Conservation (phyloP, 345 rosid species). For the Citrus maxima region DNA sequence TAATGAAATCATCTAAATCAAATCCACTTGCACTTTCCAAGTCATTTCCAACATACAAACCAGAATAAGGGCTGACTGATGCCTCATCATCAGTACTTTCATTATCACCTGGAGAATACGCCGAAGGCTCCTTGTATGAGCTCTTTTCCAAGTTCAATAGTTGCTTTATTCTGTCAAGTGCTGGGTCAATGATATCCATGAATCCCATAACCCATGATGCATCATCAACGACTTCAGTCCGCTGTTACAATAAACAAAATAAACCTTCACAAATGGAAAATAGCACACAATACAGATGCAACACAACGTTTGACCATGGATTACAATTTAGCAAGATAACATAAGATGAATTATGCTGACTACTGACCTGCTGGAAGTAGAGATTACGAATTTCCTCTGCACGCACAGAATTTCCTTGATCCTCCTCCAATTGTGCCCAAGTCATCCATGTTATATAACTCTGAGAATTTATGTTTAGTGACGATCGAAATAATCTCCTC, state of each 20-base stretch:
- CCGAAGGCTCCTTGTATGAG: conserved; percentile 30
- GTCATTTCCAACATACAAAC: conserved; percentile 28
- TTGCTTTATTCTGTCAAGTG: conserved; percentile 84
- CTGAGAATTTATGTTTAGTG: conserved; percentile 76
- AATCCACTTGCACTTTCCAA: conserved; percentile 38
- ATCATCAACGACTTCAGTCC: conserved; percentile 91
- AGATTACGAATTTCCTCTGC: conserved; percentile 95
- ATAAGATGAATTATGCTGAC: background rate
- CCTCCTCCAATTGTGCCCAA: conserved; percentile 95
- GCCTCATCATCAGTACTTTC: conserved; percentile 23
- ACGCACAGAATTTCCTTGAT: conserved; percentile 82
- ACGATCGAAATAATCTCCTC: conserved; percentile 83
- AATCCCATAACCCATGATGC: conserved; percentile 89
- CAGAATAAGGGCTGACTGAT: conserved; percentile 13
- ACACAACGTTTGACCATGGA: background rate
- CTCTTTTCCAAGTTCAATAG: conserved; percentile 67
- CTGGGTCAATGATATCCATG: conserved; percentile 81
- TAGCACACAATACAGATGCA: background rate
- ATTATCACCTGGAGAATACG: conserved; percentile 17
- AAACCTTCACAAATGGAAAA: background rate
- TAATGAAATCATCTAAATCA: conserved; percentile 61
- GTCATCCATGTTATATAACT: conserved; percentile 98
- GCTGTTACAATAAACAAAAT: conserved; percentile 36
- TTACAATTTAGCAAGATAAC: background rate
- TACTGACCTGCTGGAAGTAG: conserved; percentile 89